Evolutionary conservation across 108 stramenopile genomes (phyloP).

Genomic region (Discostella stelligeroides): DNA sequence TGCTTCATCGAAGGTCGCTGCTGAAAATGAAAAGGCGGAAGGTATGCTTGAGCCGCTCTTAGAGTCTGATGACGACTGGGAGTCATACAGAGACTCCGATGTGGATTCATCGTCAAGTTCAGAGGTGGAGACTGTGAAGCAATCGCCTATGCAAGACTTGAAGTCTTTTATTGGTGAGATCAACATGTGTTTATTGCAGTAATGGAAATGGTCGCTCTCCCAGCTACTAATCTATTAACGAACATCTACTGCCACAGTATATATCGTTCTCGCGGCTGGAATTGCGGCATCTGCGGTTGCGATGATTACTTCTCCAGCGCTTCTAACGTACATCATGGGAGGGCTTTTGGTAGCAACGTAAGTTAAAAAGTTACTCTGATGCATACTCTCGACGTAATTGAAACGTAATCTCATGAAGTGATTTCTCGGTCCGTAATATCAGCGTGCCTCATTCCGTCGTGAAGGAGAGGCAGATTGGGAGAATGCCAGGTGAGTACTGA

Average conservation of each 20-base stretch:
- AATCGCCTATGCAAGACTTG: no score
- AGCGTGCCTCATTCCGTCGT: not conserved
- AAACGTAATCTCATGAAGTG: no score
- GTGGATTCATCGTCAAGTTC: not conserved
- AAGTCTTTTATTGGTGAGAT: slow-evolving; percentile 8
- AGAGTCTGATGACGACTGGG: not conserved
- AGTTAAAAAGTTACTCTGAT: not conserved
- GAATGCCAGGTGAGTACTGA: slow-evolving; percentile 5
- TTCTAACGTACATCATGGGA: no score
- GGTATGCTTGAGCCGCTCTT: slow-evolving; percentile 12
- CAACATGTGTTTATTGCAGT: not conserved
- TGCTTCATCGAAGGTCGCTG: no score
- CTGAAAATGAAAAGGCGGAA: no score
- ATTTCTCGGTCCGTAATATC: no score
- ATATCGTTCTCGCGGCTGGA: not conserved
- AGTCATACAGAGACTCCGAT: not conserved
- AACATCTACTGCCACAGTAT: not conserved
- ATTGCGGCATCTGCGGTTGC: slow-evolving; percentile 12
- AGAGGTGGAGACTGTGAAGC: not conserved
- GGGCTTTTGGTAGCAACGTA: slow-evolving; percentile 8
- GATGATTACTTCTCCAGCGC: slow-evolving; percentile 18
- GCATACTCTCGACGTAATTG: not conserved
- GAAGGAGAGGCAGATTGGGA: no score
- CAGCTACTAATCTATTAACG: not conserved
- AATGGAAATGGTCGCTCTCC: not conserved